phyloP scores from a whole-genome alignment of 208 protist species.

The Herpetomonas muscarum region DNA sequence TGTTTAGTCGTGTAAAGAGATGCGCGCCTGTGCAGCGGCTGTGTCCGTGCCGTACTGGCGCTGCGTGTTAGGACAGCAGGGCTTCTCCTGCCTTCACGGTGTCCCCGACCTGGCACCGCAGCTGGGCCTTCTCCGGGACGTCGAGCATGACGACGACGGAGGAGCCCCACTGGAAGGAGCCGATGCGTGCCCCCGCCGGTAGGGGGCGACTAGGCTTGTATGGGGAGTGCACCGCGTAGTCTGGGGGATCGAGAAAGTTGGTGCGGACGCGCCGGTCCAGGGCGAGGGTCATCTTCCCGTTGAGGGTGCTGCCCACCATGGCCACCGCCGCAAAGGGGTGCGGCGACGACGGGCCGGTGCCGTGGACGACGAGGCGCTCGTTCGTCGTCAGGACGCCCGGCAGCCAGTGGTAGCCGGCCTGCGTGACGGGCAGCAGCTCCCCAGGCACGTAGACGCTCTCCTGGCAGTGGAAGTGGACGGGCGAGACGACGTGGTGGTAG shows the following conservation, averaged over 20 bases:
- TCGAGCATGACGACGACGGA: slow-evolving; percentile 79
- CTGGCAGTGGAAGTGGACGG: slow-evolving; percentile 36
- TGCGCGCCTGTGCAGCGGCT: neutral
- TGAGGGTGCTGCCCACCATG: slow-evolving; percentile 75
- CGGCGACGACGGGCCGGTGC: slow-evolving; percentile 14
- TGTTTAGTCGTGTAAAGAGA: too few relatives aligned
- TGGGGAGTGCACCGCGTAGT: slow-evolving; percentile 60
- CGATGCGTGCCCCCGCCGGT: slow-evolving; percentile 35
- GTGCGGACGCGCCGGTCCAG: slow-evolving; percentile 71
- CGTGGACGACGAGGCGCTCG: slow-evolving; percentile 73
- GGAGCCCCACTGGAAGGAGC: slow-evolving; percentile 83
- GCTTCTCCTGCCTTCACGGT: slow-evolving; percentile 64
- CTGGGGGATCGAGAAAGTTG: slow-evolving; percentile 76
- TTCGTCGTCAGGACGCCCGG: slow-evolving; percentile 67
- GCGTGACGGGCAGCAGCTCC: slow-evolving; percentile 55
- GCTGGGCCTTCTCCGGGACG: slow-evolving; percentile 40
- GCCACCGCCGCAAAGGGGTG: slow-evolving; percentile 36
- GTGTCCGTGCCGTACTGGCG: too few relatives aligned
- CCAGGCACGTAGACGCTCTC: slow-evolving; percentile 79
- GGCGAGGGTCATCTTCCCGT: slow-evolving; percentile 54
- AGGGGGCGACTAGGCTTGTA: slow-evolving; percentile 24
- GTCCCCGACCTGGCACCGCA: slow-evolving; percentile 39
- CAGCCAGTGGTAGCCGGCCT: slow-evolving; percentile 75
- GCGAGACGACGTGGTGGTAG: slow-evolving; percentile 80
- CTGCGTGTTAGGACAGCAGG: slow-evolving; percentile 35